Evolutionary conservation across 2,329 filamentous ascomycete genomes (phyloP).

Genomic region (Talaromyces amestolkiae): DNA sequence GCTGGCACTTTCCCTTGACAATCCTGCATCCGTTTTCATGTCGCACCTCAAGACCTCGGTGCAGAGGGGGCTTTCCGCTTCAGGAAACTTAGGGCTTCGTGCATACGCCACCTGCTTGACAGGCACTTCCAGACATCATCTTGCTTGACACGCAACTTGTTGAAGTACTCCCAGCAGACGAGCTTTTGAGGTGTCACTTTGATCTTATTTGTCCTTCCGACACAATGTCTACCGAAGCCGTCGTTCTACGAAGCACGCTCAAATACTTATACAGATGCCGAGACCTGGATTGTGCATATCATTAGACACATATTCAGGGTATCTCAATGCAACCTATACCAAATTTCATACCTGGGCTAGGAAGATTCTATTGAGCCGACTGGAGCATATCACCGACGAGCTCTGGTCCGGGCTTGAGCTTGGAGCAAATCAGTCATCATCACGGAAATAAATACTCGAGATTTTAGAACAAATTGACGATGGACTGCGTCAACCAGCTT

Average conservation of each 20-base stretch:
- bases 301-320: not conserved
- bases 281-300: not conserved
- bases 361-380: not conserved
- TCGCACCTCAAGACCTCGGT: not conserved
- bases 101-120: not conserved
- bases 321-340: not conserved
- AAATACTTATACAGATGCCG: not conserved
- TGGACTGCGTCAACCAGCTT: too few relatives aligned
- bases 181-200: not conserved
- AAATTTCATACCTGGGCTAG: not conserved
- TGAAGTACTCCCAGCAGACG: not conserved
- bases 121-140: not conserved
- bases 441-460: too few relatives aligned
- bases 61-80: not conserved
- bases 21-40: not conserved
- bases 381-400: not conserved
- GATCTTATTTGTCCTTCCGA: not conserved
- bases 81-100: not conserved
- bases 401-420: not conserved
- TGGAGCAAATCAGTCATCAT: too few relatives aligned
- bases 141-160: not conserved
- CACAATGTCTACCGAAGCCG: not conserved
- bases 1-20: not conserved
- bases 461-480: too few relatives aligned
- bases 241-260: not conserved